Evolutionary conservation across 805 yeast genomes (phyloP).

Genomic region (Wickerhamomyces bisporus): DNA sequence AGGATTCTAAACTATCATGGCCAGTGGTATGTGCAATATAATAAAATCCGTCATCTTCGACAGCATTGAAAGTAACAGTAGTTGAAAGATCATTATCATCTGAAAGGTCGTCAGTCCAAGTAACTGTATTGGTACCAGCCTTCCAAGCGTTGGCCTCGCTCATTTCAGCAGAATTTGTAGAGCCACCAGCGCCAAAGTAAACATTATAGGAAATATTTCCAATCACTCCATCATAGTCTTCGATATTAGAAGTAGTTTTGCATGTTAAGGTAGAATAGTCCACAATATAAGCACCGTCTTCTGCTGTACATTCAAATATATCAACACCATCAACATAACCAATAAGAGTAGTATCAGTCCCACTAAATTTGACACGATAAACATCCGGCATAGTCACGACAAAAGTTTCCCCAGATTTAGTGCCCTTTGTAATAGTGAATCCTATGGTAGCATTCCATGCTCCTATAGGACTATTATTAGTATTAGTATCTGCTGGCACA

Average conservation of each 20-base stretch:
- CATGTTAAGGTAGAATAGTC: slow-evolving; percentile 28
- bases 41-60: slow-evolving; percentile 17
- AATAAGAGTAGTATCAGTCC: slow-evolving; percentile 13
- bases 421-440: slow-evolving; percentile 22
- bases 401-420: slow-evolving; percentile 15
- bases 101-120: no score
- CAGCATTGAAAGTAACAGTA: slow-evolving; percentile 23
- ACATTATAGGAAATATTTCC: slow-evolving; percentile 28
- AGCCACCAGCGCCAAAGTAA: slow-evolving; percentile 31
- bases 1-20: slow-evolving; percentile 26
- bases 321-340: slow-evolving; percentile 22
- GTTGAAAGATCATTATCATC: slow-evolving; percentile 23
- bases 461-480: slow-evolving; percentile 21
- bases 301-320: slow-evolving; percentile 27
- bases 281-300: slow-evolving; percentile 29
- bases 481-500: slow-evolving; percentile 2
- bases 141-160: slow-evolving; percentile 25
- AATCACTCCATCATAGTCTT: slow-evolving; percentile 14
- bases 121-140: slow-evolving; percentile 25
- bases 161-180: slow-evolving; percentile 25
- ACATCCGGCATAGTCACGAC: slow-evolving; percentile 25
- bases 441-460: slow-evolving; percentile 31
- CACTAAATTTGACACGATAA: slow-evolving; percentile 30
- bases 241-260: slow-evolving; percentile 18
- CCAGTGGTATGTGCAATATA: slow-evolving; percentile 28